Percentiles rank a stretch among this genome's conserved stretches.
Conservation (phyloP, 179 eudicot species). For the Camellia oleifera region DNA sequence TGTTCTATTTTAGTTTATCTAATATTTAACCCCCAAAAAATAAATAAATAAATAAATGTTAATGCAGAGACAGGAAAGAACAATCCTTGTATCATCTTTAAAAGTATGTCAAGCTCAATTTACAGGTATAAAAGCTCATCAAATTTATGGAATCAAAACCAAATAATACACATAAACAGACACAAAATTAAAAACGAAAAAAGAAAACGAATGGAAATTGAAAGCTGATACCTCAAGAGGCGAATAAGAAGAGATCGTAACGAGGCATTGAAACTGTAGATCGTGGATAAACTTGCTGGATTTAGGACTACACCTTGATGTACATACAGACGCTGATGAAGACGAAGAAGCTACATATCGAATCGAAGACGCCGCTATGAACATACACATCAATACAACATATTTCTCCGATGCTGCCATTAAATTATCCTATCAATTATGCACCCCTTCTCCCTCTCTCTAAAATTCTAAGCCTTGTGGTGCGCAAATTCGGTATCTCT, state of each 20-base stretch:
- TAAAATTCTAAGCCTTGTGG: background rate
- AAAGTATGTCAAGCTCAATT: background rate
- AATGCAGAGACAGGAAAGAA: too few species aligned
- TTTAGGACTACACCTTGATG: conserved; percentile 16
- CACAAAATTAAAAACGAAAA: background rate
- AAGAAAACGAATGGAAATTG: background rate
- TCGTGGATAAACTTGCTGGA: conserved; percentile 14
- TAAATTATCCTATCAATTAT: background rate
- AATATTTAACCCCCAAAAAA: too few species aligned
- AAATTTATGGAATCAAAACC: background rate
- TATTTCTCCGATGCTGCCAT: conserved; percentile 8
- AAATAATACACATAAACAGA: background rate
- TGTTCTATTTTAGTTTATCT: too few species aligned
- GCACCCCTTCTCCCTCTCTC: conserved; percentile 2
- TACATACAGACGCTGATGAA: conserved; percentile 8
- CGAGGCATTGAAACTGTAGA: conserved; percentile 28
- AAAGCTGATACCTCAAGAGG: conserved; percentile 19
- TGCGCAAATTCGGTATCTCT: conserved; percentile 7
- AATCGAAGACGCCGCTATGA: conserved; percentile 13
- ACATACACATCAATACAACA: conserved; percentile 8
- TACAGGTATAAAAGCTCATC: too few species aligned
- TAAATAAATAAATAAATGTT: too few species aligned
- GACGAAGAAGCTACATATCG: conserved; percentile 11
- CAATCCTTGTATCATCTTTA: background rate
- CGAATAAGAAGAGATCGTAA: conserved; percentile 5